Evolutionary conservation across 768 basidiomycete species (phyloP).

Genomic region (Russula foetens): DNA sequence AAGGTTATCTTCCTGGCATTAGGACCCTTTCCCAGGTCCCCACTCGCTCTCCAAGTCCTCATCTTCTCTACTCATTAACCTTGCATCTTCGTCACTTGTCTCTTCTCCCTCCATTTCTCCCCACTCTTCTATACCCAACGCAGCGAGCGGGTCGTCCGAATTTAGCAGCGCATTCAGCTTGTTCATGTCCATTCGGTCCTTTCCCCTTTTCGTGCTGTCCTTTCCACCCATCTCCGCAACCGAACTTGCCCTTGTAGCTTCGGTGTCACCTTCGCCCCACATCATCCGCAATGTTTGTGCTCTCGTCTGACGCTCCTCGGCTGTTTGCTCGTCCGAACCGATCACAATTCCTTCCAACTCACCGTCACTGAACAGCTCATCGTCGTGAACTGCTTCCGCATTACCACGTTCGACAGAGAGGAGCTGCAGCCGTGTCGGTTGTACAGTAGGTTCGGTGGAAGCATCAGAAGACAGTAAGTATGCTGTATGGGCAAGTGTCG

Average conservation of each 20-base stretch:
- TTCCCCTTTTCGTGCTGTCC: conserved; percentile 26
- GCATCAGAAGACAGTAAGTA: conserved; percentile 47
- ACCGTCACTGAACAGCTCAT: conserved; percentile 62
- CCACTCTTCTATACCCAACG: neutral
- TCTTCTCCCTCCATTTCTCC: neutral
- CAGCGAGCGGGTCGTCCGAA: conserved; percentile 1
- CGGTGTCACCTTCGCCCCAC: conserved; percentile 10
- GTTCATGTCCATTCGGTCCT: conserved; percentile 46
- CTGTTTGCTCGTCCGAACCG: conserved; percentile 27
- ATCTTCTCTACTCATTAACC: neutral
- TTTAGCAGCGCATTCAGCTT: conserved; percentile 44
- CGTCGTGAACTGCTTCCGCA: conserved; percentile 47
- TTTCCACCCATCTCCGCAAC: conserved; percentile 6
- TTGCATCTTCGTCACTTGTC: neutral
- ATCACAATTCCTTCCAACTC: conserved; percentile 60
- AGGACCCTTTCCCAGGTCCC: neutral
- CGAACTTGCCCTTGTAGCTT: neutral
- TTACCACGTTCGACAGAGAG: conserved; percentile 53
- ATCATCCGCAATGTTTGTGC: conserved; percentile 12
- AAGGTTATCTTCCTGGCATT: too few species aligned
- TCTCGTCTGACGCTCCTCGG: conserved; percentile 18
- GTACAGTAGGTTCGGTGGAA: conserved; percentile 18
- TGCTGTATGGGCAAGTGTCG: conserved; percentile 26
- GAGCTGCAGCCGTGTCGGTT: conserved; percentile 60
- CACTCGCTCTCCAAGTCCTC: conserved; percentile 1